These are phyloP conservation scores for Gynandropsis gynandra DNA, from an alignment of 345 rosid species.

Conservation along the genomic window DNA sequence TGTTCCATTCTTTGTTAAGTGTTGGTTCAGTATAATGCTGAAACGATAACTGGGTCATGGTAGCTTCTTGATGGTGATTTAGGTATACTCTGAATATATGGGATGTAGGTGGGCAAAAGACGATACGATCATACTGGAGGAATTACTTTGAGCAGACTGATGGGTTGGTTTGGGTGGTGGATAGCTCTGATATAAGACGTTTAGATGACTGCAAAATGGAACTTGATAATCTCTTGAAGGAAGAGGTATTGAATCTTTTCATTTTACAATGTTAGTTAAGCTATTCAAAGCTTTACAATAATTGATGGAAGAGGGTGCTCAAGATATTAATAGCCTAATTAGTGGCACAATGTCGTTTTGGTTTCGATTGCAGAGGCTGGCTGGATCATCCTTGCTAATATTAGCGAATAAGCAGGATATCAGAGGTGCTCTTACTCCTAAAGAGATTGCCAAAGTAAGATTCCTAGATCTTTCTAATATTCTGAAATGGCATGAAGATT, in stretches of 20 bases:
- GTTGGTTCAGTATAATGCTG: conserved; percentile 9
- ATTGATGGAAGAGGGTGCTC: conserved; percentile 16
- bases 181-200: conserved; percentile 87
- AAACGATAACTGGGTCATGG: conserved; percentile 10
- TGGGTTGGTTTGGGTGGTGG: conserved; percentile 95
- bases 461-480: neutral
- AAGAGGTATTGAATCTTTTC: conserved; percentile 51
- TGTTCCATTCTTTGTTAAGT: neutral
- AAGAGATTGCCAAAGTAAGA: conserved; percentile 77
- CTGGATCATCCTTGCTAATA: conserved; percentile 83
- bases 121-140: conserved; percentile 91
- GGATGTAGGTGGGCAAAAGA: conserved; percentile 95
- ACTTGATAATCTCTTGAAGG: conserved; percentile 85
- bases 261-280: too few relatives aligned
- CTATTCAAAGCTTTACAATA: too few relatives aligned
- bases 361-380: conserved; percentile 54
- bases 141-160: conserved; percentile 96
- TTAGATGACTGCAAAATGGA: conserved; percentile 90
- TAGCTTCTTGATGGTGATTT: conserved; percentile 6
- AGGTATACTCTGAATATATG: conserved; percentile 84
- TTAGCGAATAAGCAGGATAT: conserved; percentile 92
- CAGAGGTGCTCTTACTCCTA: conserved; percentile 73
- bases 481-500: neutral
- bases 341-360: conserved; percentile 3
- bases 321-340: neutral